Base-by-base conservation (phyloP, 306 rosid species). In the Castanea crenata region DNA sequence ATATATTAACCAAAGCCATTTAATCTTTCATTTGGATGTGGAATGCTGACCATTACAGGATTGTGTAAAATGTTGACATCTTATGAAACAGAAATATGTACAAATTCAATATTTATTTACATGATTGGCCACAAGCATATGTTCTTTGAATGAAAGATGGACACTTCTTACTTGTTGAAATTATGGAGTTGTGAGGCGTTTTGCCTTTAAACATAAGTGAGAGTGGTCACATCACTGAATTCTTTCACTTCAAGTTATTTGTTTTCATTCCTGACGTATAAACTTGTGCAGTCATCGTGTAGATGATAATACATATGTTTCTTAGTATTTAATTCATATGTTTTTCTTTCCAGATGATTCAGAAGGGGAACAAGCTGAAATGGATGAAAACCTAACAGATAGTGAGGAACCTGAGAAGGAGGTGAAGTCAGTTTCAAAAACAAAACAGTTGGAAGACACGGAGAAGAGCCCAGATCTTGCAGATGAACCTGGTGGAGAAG, bases 331-430 rank as follows among this genome's bases (percentile, higher is more conserved):
- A 11, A 52, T 71, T 70, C 6, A 7, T 76, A 12, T 59, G 20
- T 67, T 73, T 5, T 67, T 35, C 14, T 85, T 81, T 67, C 73
- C 81, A 85, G 97, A 82, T 81, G 88, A 86, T 84, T 89, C 91
- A 52, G 97, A 83, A 52, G 93, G 82, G 62, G 95, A 88, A 78
- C 83, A 80, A 59, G 76, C 85, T 78, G 89, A 79, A 81, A 86
- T 76, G 19, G 79, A 83, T 21, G 85, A 78, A 52, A 88, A 80
- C 54, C 51, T 58, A 73, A 79, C 82, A 32, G 85, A 76, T 58
- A 84, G 75, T 77, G 87, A 87, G 76, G 85, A 87, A 55, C 81
- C 91, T 71, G 91, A 79, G 72, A 78, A 63, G 82, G 86, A 89
- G 84, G 85, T 69, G 72, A 88, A 86, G 84, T 18, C 86, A 9